phyloP scores from a whole-genome alignment of 352 stramenopile genomes.

The Phytopythium vexans region DNA sequence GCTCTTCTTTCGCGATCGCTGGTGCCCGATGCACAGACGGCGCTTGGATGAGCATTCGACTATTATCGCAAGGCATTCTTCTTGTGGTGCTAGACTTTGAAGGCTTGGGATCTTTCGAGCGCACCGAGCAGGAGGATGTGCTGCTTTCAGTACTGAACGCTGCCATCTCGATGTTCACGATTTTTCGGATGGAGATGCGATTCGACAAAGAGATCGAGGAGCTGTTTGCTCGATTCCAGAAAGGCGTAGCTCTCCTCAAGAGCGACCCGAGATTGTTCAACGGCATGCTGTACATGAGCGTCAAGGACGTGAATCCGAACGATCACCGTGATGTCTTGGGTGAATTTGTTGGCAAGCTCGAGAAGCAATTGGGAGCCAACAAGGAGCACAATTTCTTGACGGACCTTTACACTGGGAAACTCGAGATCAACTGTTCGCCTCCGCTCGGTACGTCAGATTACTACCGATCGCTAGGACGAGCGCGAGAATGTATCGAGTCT shows the following conservation, averaged over 20 bases:
- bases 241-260: conserved; percentile 56
- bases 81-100: conserved; percentile 76
- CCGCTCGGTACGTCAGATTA: conserved; percentile 58
- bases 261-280: conserved; percentile 47
- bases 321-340: conserved; percentile 38
- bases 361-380: conserved; percentile 33
- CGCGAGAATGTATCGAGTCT: conserved; percentile 18
- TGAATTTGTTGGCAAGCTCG: conserved; percentile 51
- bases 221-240: conserved; percentile 63
- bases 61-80: conserved; percentile 26
- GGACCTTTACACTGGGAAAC: conserved; percentile 54
- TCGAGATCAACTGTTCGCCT: conserved; percentile 66
- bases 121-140: conserved; percentile 67
- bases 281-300: conserved; percentile 51
- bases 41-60: conserved; percentile 30
- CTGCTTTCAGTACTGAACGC: conserved; percentile 75
- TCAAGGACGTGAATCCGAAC: conserved; percentile 72
- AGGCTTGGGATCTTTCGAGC: conserved; percentile 68
- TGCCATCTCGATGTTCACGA: conserved; percentile 57
- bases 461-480: conserved; percentile 56
- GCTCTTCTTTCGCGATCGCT: conserved; percentile 5
- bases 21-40: conserved; percentile 33
- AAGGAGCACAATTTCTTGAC: conserved; percentile 59
- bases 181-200: conserved; percentile 72
- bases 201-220: conserved; percentile 75